A percentile compares a stretch with the other conserved stretches of the same genome.
Evolutionary conservation across 139 green algal genomes (phyloP).

Genomic region (Picochlorum costavermella): DNA sequence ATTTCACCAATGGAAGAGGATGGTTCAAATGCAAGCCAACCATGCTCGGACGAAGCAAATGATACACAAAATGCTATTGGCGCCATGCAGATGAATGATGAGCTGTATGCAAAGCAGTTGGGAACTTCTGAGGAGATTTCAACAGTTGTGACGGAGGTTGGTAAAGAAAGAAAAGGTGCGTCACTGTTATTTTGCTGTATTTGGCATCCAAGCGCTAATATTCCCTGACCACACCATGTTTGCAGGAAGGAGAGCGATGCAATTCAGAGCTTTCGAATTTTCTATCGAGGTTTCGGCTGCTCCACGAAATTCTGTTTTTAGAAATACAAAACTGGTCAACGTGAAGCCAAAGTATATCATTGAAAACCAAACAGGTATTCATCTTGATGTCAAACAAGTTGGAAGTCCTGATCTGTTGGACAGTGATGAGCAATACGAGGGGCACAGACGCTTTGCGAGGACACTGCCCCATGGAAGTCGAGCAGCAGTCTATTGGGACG

Average conservation of each 20-base stretch:
- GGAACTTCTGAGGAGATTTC: too few species aligned
- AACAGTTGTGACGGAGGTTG: too few species aligned
- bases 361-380: constrained; percentile 70
- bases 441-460: constrained; percentile 41
- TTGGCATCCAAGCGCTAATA: too few species aligned
- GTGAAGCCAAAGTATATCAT: constrained; percentile 81
- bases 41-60: too few species aligned
- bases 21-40: background rate
- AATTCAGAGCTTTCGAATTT: constrained; percentile 53
- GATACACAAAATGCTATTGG: too few species aligned
- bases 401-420: constrained; percentile 43
- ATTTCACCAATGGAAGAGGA: background rate
- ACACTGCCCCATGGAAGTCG: constrained; percentile 24
- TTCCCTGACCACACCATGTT: background rate
- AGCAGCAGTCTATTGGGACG: constrained; percentile 63
- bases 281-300: constrained; percentile 59
- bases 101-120: too few species aligned
- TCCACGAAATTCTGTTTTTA: constrained; percentile 47
- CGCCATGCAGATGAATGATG: too few species aligned
- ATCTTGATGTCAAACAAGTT: constrained; percentile 73
- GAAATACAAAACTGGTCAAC: constrained; percentile 57
- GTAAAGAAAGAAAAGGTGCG: too few species aligned
- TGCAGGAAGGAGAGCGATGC: constrained; percentile 23
- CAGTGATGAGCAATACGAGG: constrained; percentile 8
- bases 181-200: too few species aligned